These are phyloP conservation scores for Phlebiopsis gigantea DNA, from an alignment of 768 basidiomycete species.

Conservation along the genomic window DNA sequence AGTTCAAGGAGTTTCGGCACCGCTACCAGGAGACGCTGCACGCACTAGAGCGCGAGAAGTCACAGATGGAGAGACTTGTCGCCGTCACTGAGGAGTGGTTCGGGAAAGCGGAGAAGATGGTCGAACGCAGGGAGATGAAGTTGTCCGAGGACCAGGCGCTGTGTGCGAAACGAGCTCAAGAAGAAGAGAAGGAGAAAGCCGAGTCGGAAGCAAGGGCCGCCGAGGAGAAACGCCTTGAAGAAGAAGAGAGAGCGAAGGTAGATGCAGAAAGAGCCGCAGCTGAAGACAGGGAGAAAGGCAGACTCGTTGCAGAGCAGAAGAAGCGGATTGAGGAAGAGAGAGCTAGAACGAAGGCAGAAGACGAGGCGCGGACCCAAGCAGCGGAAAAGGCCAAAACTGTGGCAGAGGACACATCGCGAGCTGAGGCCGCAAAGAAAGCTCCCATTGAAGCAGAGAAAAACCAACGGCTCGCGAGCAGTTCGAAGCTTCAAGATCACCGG, in stretches of 20 bases:
- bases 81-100: slow-evolving; percentile 25
- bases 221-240: slow-evolving; percentile 11
- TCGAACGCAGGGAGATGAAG: slow-evolving; percentile 19
- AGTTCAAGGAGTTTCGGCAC: slow-evolving; percentile 20
- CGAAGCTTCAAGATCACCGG: background rate
- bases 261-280: background rate
- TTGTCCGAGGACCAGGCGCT: slow-evolving; percentile 4
- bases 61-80: slow-evolving; percentile 20
- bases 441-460: background rate
- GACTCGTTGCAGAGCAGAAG: too few relatives aligned
- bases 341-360: background rate
- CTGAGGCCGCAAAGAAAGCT: background rate
- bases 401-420: too few relatives aligned
- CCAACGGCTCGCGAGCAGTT: background rate
- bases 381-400: too few relatives aligned
- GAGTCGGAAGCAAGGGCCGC: background rate
- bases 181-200: background rate
- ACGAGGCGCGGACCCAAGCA: background rate
- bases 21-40: slow-evolving; percentile 23
- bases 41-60: slow-evolving; percentile 25
- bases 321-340: background rate
- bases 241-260: slow-evolving; percentile 1
- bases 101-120: slow-evolving; percentile 26
- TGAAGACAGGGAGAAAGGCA: background rate
- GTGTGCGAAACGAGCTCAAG: background rate